A percentile compares a stretch with the other conserved stretches of the same genome.
Conservation (phyloP, 257 asterid genomes). For the Rehmannia glutinosa region DNA sequence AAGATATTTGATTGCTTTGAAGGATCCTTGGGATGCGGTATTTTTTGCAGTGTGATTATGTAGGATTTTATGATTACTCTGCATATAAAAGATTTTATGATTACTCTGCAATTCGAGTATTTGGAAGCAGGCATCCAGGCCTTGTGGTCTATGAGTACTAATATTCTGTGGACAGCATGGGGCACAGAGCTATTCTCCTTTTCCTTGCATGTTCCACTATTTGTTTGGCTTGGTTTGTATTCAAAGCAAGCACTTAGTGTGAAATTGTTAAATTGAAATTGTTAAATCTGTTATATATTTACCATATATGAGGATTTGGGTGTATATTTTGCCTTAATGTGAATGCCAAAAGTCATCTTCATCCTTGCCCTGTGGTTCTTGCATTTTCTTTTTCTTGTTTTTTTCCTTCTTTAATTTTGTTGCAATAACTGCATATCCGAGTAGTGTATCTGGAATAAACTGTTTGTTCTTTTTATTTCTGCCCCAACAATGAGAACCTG, state of each 20-base stretch:
- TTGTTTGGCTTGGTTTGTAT: slow-evolving; percentile 13
- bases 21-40: slow-evolving; percentile 5
- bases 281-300: not conserved
- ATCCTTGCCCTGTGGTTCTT: not conserved
- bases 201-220: slow-evolving; percentile 3
- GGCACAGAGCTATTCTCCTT: slow-evolving; percentile 12
- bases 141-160: not conserved
- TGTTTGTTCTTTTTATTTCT: not conserved
- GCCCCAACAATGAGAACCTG: not conserved
- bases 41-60: slow-evolving; percentile 14
- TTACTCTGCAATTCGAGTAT: too few species aligned
- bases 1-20: slow-evolving; percentile 25
- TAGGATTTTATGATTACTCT: not conserved
- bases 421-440: not conserved
- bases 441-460: not conserved
- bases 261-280: too few species aligned
- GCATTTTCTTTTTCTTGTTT: not conserved
- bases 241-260: slow-evolving; percentile 3
- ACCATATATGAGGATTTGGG: not conserved
- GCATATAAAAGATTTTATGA: not conserved
- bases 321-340: not conserved
- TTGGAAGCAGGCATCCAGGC: not conserved
- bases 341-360: not conserved
- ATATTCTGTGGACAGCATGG: not conserved
- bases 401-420: not conserved